Percentiles rank a stretch among this genome's conserved stretches.
phyloP scores from a whole-genome alignment of 306 rosid genomes.

The Fagus crenata region DNA sequence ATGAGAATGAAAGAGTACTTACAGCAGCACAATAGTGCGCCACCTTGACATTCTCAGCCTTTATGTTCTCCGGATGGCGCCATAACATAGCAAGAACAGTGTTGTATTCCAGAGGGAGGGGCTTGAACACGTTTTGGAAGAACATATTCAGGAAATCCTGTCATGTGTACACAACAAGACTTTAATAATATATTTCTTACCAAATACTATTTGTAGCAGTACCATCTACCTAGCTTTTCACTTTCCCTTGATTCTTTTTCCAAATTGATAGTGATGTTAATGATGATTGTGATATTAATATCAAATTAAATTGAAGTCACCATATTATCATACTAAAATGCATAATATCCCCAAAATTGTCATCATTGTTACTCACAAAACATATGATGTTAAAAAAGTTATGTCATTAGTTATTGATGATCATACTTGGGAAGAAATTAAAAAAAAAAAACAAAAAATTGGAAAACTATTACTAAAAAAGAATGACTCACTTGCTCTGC shows the following conservation, averaged over 20 bases:
- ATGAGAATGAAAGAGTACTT: conserved; percentile 21
- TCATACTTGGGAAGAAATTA: background rate
- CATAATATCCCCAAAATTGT: too few species aligned
- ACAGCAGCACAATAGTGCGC: conserved; percentile 72
- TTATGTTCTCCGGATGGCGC: conserved; percentile 69
- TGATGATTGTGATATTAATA: background rate
- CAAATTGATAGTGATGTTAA: background rate
- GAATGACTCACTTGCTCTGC: conserved; percentile 53
- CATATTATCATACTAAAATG: too few species aligned
- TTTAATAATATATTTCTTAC: background rate
- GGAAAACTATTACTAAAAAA: background rate
- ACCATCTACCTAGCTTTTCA: background rate
- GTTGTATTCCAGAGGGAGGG: conserved; percentile 55
- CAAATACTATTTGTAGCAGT: background rate
- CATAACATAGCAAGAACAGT: conserved; percentile 61
- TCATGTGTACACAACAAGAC: background rate
- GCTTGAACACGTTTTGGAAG: conserved; percentile 53
- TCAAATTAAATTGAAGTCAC: background rate
- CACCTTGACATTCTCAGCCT: conserved; percentile 48
- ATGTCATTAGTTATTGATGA: background rate
- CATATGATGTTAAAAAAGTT: too few species aligned
- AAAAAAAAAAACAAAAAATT: background rate
- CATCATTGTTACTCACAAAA: too few species aligned
- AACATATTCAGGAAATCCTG: conserved; percentile 72
- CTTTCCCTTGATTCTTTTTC: background rate